Evolutionary conservation across 805 yeast genomes (phyloP).

Genomic region (Candida hungchunana): DNA sequence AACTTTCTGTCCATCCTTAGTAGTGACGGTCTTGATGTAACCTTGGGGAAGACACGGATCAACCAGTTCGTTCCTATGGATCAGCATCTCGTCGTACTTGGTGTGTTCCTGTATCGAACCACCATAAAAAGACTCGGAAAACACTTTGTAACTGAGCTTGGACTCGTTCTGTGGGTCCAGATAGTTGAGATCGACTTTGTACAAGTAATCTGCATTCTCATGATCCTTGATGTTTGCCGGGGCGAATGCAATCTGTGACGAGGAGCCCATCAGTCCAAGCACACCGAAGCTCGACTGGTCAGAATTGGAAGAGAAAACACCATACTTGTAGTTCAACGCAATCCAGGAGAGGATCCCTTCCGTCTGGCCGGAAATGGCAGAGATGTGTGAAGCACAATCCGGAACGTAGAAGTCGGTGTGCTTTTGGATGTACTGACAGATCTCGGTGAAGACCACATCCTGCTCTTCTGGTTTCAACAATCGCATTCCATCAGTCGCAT

Average conservation of each 20-base stretch:
- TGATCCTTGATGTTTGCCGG: conserved; percentile 38
- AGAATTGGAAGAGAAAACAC: conserved; percentile 29
- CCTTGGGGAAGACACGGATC: conserved; percentile 62
- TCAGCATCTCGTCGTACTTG: conserved; percentile 39
- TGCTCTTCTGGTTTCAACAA: conserved; percentile 50
- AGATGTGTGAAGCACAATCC: conserved; percentile 56
- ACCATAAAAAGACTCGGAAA: conserved; percentile 54
- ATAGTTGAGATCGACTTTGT: conserved; percentile 39
- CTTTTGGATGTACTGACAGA: conserved; percentile 45
- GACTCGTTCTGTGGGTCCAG: conserved; percentile 25
- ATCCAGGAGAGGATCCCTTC: conserved; percentile 72
- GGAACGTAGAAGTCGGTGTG: conserved; percentile 53
- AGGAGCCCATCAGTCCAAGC: conserved; percentile 99
- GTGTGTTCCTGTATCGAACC: conserved; percentile 56
- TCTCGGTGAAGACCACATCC: conserved; percentile 38
- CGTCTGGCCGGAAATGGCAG: conserved; percentile 56
- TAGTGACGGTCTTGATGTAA: conserved; percentile 22
- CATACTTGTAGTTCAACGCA: conserved; percentile 52
- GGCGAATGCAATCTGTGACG: conserved; percentile 69
- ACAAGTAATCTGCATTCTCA: conserved; percentile 40
- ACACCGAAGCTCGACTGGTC: conserved; percentile 54
- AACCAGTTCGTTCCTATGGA: conserved; percentile 11
- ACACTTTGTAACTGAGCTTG: conserved; percentile 38
- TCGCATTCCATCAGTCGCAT: conserved; percentile 70
- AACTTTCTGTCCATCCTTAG: conserved; percentile 14